phyloP scores from a whole-genome alignment of 371 early-diverging fungal species.

The Parasitella parasitica region DNA sequence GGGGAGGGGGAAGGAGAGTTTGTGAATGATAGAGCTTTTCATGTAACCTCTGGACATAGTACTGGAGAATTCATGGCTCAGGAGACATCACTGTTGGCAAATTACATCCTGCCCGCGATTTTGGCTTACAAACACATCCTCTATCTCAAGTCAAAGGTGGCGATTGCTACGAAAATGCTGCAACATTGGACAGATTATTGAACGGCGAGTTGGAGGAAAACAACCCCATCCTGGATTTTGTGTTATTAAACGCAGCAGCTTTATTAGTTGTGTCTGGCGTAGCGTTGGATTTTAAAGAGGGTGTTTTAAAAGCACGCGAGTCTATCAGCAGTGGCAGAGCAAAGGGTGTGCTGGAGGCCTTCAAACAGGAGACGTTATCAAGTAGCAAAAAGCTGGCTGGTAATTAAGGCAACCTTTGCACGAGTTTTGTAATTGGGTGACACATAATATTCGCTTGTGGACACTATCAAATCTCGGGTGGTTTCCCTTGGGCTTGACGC shows the following conservation, averaged over 20 bases:
- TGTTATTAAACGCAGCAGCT: constrained; percentile 88
- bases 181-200: constrained; percentile 66
- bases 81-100: constrained; percentile 63
- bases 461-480: background rate
- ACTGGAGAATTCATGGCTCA: constrained; percentile 65
- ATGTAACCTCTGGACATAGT: constrained; percentile 43
- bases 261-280: constrained; percentile 81
- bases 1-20: background rate
- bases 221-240: constrained; percentile 86
- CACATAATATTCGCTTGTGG: background rate
- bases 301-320: constrained; percentile 74
- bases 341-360: constrained; percentile 59
- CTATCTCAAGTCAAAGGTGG: constrained; percentile 80
- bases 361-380: constrained; percentile 56
- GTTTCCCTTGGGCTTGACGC: background rate
- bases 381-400: background rate
- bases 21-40: too few species aligned
- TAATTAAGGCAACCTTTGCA: background rate
- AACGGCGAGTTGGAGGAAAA: constrained; percentile 54
- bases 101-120: constrained; percentile 79
- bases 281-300: constrained; percentile 73
- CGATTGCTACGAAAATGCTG: constrained; percentile 72
- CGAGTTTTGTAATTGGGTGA: constrained; percentile 4
- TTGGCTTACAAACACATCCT: constrained; percentile 79
- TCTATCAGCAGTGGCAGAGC: constrained; percentile 76